Evolutionary conservation across 78 protist species (phyloP).

Genomic region (Monocercomonoides exilis): DNA sequence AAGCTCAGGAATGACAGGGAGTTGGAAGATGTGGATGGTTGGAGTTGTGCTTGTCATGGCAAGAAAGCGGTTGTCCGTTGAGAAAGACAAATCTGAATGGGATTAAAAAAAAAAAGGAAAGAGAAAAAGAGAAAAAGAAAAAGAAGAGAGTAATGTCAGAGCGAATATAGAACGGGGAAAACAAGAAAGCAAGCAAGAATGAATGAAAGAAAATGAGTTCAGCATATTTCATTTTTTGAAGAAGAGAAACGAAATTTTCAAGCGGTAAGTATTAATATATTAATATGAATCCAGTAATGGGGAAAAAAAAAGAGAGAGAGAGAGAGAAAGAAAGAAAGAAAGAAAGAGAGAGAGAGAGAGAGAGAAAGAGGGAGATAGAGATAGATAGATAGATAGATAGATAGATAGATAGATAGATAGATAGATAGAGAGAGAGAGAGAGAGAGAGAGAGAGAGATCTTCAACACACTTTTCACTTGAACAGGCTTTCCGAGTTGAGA

Average conservation of each 20-base stretch:
- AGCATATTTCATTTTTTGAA: not conserved
- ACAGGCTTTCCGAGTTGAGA: not conserved
- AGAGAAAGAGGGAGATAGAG: no score
- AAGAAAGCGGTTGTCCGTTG: not conserved
- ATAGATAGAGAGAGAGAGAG: no score
- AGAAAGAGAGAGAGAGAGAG: not conserved
- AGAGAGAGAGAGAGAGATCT: no score
- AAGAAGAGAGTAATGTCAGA: no score
- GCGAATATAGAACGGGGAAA: not conserved
- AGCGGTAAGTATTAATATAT: not conserved
- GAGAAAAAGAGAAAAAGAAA: no score
- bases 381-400: no score
- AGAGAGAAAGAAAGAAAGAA: not conserved
- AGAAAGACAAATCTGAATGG: not conserved
- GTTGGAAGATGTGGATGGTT: not conserved
- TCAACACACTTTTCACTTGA: not conserved
- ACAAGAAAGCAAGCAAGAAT: conserved; percentile 5
- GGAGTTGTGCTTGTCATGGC: not conserved
- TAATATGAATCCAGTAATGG: not conserved
- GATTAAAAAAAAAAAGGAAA: not conserved
- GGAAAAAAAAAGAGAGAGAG: not conserved
- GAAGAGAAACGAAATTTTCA: not conserved
- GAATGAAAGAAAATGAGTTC: not conserved
- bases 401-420: no score
- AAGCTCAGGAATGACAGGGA: not conserved